phyloP scores from a whole-genome alignment of 495 filamentous ascomycete species.

The Neurospora intermedia region DNA sequence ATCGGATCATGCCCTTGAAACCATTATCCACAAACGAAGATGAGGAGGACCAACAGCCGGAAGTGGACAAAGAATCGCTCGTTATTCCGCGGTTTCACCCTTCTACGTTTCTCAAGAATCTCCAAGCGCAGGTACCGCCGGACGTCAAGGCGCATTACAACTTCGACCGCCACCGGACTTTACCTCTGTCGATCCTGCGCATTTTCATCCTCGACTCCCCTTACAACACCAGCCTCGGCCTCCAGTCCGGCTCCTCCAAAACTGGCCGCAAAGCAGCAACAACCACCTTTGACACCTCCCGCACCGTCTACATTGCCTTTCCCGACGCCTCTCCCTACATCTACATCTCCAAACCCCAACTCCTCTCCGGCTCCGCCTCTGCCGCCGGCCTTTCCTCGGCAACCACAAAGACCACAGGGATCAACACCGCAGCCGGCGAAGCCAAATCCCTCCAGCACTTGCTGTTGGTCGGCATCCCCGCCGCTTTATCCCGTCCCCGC shows the following conservation, averaged over 20 bases:
- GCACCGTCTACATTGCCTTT: slow-evolving; percentile 66
- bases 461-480: slow-evolving; percentile 63
- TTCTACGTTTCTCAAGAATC: slow-evolving; percentile 57
- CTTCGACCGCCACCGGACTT: slow-evolving; percentile 48
- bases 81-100: slow-evolving; percentile 64
- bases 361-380: slow-evolving; percentile 15
- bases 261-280: slow-evolving; percentile 25
- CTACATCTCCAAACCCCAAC: slow-evolving; percentile 50
- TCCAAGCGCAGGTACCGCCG: slow-evolving; percentile 61
- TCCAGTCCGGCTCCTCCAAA: slow-evolving; percentile 48
- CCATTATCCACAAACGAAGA: slow-evolving; percentile 19
- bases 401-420: background rate
- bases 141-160: slow-evolving; percentile 74
- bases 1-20: slow-evolving; percentile 42
- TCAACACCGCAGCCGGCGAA: slow-evolving; percentile 29
- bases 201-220: slow-evolving; percentile 66
- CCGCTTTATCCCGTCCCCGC: slow-evolving; percentile 62
- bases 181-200: slow-evolving; percentile 61
- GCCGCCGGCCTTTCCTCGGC: background rate
- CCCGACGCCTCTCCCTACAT: slow-evolving; percentile 66
- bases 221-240: slow-evolving; percentile 46
- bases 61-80: slow-evolving; percentile 32
- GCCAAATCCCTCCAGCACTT: slow-evolving; percentile 54
- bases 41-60: slow-evolving; percentile 11
- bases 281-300: slow-evolving; percentile 42